Percentiles rank a stretch among this genome's conserved stretches.
These are phyloP conservation scores for Thalassiosira mediterranea DNA, from an alignment of 352 stramenopile species.

Conservation along the genomic window DNA sequence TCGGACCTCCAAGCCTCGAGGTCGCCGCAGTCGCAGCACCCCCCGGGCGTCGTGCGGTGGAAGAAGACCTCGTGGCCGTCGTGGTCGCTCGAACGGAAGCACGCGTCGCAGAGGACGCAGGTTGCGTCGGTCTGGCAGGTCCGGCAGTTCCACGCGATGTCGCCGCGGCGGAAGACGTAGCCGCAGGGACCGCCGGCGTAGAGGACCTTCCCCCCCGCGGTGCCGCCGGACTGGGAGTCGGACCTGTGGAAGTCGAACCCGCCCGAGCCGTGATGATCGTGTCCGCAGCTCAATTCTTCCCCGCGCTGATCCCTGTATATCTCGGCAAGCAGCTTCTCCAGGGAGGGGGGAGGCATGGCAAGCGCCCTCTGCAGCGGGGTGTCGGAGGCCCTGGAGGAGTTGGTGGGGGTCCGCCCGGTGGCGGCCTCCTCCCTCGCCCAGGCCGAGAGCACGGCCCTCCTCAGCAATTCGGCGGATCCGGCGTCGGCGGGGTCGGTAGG, in stretches of 20 bases:
- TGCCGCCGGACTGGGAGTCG: not conserved
- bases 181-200: slow-evolving; percentile 85
- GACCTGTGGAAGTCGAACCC: not conserved
- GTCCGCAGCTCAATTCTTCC: not conserved
- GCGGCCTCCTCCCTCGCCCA: slow-evolving; percentile 45
- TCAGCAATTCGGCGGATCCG: slow-evolving; percentile 11
- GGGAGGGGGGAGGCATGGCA: slow-evolving; percentile 10
- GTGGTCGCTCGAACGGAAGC: slow-evolving; percentile 94
- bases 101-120: slow-evolving; percentile 95
- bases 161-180: slow-evolving; percentile 95
- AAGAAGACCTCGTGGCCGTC: slow-evolving; percentile 93
- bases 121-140: slow-evolving; percentile 97
- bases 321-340: slow-evolving; percentile 24
- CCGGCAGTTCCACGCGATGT: slow-evolving; percentile 98
- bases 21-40: slow-evolving; percentile 98
- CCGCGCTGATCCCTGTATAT: slow-evolving; percentile 25
- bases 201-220: not conserved
- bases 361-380: slow-evolving; percentile 13
- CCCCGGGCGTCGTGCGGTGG: slow-evolving; percentile 86
- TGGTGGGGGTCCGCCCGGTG: slow-evolving; percentile 31
- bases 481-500: not conserved
- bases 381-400: not conserved
- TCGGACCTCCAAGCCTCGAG: slow-evolving; percentile 93
- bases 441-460: slow-evolving; percentile 26
- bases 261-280: not conserved